Evolutionary conservation across 805 yeast species (phyloP).

Genomic region (Candida coleopterorum): DNA sequence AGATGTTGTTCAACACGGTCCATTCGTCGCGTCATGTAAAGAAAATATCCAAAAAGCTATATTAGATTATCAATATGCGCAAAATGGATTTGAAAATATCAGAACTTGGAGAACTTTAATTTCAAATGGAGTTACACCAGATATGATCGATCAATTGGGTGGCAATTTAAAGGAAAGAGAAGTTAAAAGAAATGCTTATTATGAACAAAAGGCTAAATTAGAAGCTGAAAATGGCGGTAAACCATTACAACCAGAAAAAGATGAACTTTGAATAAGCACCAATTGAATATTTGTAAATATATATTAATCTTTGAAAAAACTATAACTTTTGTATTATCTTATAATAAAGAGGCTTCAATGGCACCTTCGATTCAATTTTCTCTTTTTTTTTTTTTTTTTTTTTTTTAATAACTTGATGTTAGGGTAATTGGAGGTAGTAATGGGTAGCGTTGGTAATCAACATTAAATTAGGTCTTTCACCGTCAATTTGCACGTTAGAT

Average conservation of each 20-base stretch:
- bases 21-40: conserved; percentile 74
- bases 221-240: conserved; percentile 4
- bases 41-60: conserved; percentile 68
- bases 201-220: conserved; percentile 4
- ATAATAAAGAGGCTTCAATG: too few relatives aligned
- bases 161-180: conserved; percentile 31
- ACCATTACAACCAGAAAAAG: conserved; percentile 8
- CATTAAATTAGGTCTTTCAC: too few relatives aligned
- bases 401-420: too few relatives aligned
- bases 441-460: too few relatives aligned
- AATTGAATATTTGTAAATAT: too few relatives aligned
- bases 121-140: conserved; percentile 38
- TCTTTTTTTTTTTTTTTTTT: too few relatives aligned
- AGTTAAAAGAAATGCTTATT: conserved; percentile 13
- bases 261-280: conserved; percentile 10
- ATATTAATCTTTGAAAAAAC: too few relatives aligned
- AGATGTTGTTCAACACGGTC: conserved; percentile 81
- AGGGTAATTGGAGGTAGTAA: too few relatives aligned
- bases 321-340: too few relatives aligned
- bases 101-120: conserved; percentile 53
- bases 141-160: conserved; percentile 35
- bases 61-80: conserved; percentile 62
- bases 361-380: too few relatives aligned
- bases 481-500: too few relatives aligned
- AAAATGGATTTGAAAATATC: conserved; percentile 68